These are phyloP conservation scores for Termitomyces sp. DNA, from an alignment of 768 basidiomycete genomes.

Conservation along the genomic window DNA sequence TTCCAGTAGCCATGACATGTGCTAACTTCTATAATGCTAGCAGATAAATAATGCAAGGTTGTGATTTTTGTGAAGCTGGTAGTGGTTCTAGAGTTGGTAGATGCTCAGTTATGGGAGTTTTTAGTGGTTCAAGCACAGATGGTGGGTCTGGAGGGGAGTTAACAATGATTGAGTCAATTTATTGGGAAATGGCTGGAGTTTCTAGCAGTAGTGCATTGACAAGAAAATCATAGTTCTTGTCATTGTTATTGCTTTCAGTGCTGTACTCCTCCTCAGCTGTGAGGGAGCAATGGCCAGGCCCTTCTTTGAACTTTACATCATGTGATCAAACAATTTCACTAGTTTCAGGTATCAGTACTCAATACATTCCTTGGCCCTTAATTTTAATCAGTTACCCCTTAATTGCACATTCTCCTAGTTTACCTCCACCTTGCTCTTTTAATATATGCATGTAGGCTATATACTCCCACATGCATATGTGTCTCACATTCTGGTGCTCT, in stretches of 20 bases:
- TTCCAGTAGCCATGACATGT: too few relatives aligned
- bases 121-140: too few relatives aligned
- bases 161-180: too few relatives aligned
- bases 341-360: constrained; percentile 10
- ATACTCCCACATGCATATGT: background rate
- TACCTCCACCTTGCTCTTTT: constrained; percentile 3
- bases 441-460: constrained; percentile 5
- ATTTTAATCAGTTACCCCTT: constrained; percentile 3
- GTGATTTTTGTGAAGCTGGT: too few relatives aligned
- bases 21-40: too few relatives aligned
- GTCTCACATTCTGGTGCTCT: background rate
- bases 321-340: background rate
- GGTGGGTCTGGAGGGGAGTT: too few relatives aligned
- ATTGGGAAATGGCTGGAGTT: too few relatives aligned
- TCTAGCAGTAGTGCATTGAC: too few relatives aligned
- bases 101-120: too few relatives aligned
- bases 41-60: too few relatives aligned
- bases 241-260: background rate
- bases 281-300: constrained; percentile 10
- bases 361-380: constrained; percentile 8
- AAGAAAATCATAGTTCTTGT: background rate
- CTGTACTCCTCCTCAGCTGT: background rate
- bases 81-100: too few relatives aligned
- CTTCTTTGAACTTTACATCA: constrained; percentile 13
- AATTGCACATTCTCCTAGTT: background rate